Percentiles rank a stretch among this genome's conserved stretches.
phyloP scores from a whole-genome alignment of 352 stramenopile genomes.

The Globisporangium megalacanthum region DNA sequence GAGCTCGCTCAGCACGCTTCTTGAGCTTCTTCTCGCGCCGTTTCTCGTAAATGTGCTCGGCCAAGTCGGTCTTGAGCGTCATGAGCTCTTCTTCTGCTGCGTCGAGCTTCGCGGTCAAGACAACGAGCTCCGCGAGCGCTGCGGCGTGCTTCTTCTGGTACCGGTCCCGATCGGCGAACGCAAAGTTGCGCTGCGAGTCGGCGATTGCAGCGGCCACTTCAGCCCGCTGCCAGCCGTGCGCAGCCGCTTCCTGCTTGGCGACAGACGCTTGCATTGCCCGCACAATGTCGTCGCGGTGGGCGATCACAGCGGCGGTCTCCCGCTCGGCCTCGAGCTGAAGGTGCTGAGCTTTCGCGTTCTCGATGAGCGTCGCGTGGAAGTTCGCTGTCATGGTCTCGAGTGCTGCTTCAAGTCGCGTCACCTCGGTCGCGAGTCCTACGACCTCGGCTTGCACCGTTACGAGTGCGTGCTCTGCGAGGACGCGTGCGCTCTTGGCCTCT shows the following conservation, averaged over 20 bases:
- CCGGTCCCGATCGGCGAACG: conserved; percentile 48
- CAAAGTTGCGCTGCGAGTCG: conserved; percentile 66
- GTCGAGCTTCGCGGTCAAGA: conserved; percentile 39
- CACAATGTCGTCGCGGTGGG: conserved; percentile 45
- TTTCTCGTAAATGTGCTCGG: conserved; percentile 65
- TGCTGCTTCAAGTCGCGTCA: conserved; percentile 10
- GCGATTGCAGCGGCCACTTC: conserved; percentile 51
- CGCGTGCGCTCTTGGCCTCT: conserved; percentile 37
- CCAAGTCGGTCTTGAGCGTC: conserved; percentile 48
- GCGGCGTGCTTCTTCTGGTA: conserved; percentile 37
- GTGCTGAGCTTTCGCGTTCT: conserved; percentile 26
- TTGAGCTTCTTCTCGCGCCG: conserved; percentile 36
- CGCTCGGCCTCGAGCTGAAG: conserved; percentile 19
- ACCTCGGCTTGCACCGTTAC: conserved; percentile 3
- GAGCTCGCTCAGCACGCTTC: conserved; percentile 21
- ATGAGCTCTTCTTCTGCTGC: conserved; percentile 46
- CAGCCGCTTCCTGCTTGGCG: conserved; percentile 30
- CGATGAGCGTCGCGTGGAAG: conserved; percentile 21
- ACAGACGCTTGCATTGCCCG: conserved; percentile 39
- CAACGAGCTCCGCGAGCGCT: conserved; percentile 35
- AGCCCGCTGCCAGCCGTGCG: conserved; percentile 48
- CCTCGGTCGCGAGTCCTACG: conserved; percentile 3
- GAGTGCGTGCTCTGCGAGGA: conserved; percentile 10
- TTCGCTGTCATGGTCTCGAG: conserved; percentile 13
- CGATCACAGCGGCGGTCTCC: conserved; percentile 27